Conservation (phyloP, 345 rosid species). For the Garcia nutans region DNA sequence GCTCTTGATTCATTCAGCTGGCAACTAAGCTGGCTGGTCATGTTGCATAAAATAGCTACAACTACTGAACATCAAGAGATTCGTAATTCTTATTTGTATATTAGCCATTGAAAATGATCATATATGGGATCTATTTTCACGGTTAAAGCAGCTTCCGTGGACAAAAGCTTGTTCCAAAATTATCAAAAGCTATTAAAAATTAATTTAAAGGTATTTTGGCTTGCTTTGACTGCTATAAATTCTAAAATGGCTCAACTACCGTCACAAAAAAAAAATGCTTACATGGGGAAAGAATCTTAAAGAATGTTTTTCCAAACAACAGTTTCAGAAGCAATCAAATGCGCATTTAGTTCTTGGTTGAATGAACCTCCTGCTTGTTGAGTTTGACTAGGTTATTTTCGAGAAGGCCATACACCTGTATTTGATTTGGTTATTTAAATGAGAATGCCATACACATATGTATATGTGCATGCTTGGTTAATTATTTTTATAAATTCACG, state of each 20-base stretch:
- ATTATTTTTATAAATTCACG: conserved; percentile 2
- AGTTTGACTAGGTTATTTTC: not conserved
- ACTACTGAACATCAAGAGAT: not conserved
- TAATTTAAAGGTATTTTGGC: not conserved
- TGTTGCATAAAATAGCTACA: not conserved
- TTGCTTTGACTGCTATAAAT: not conserved
- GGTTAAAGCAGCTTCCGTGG: not conserved
- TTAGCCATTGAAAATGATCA: not conserved
- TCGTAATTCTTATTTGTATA: not conserved
- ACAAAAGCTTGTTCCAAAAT: too few species aligned
- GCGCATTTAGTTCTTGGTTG: not conserved
- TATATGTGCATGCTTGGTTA: not conserved
- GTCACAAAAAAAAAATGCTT: not conserved
- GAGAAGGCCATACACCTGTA: not conserved
- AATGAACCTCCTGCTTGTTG: not conserved
- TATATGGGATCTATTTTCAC: not conserved
- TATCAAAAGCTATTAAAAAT: not conserved
- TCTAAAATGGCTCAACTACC: not conserved
- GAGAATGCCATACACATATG: not conserved
- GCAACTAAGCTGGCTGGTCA: not conserved
- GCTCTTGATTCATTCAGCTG: not conserved
- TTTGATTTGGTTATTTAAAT: not conserved
- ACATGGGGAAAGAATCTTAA: not conserved
- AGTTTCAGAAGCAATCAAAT: not conserved
- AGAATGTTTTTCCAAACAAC: not conserved